Evolutionary conservation across 495 filamentous ascomycete genomes (phyloP).

Genomic region (Aspergillus homomorphus): DNA sequence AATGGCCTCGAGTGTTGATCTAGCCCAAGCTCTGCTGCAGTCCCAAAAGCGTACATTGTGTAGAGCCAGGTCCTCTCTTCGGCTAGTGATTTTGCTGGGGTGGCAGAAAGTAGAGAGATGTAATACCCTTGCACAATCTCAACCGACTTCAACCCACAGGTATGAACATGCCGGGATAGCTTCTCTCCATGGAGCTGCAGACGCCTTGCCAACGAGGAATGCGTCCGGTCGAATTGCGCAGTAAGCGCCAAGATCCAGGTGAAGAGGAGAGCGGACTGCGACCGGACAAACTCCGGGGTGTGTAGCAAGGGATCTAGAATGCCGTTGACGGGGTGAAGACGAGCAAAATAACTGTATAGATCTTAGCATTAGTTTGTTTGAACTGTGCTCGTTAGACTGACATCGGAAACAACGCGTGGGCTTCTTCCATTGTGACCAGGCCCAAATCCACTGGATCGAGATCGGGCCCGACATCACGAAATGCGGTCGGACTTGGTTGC

Average conservation of each 20-base stretch:
- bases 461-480: slow-evolving; percentile 50
- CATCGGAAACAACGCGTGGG: slow-evolving; percentile 54
- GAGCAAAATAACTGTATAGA: slow-evolving; percentile 54
- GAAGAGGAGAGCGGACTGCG: slow-evolving; percentile 59
- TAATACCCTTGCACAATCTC: slow-evolving; percentile 53
- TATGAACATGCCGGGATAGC: slow-evolving; percentile 55
- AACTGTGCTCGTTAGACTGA: slow-evolving; percentile 25
- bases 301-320: slow-evolving; percentile 60
- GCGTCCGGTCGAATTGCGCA: slow-evolving; percentile 54
- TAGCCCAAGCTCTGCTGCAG: slow-evolving; percentile 24
- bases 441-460: slow-evolving; percentile 63
- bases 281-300: slow-evolving; percentile 56
- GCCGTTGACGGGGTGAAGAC: slow-evolving; percentile 62
- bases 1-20: slow-evolving; percentile 15
- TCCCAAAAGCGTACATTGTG: slow-evolving; percentile 28
- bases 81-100: slow-evolving; percentile 21
- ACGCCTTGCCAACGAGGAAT: slow-evolving; percentile 53
- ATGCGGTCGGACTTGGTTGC: not conserved
- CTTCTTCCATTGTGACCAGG: slow-evolving; percentile 54
- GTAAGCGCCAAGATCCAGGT: slow-evolving; percentile 62
- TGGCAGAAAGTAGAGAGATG: slow-evolving; percentile 27
- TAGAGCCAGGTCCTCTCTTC: slow-evolving; percentile 30
- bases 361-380: not conserved
- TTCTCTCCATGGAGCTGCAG: slow-evolving; percentile 58
- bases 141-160: slow-evolving; percentile 56